Evolutionary conservation across 805 yeast species (phyloP).

Genomic region (Ogataea pignaliae): DNA sequence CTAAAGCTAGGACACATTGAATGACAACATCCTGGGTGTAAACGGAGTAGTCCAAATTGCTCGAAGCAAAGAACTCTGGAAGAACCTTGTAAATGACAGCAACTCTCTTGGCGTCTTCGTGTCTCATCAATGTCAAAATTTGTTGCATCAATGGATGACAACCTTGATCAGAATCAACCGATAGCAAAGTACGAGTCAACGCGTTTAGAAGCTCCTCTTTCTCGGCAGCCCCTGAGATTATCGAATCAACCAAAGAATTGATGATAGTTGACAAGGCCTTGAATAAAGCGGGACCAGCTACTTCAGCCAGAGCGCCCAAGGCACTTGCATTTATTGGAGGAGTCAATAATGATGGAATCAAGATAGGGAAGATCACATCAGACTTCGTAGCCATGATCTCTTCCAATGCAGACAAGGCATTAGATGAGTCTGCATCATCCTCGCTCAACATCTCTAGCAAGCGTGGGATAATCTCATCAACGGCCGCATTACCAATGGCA

Average conservation of each 20-base stretch:
- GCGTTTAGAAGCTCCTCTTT: slow-evolving; percentile 43
- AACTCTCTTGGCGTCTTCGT: slow-evolving; percentile 64
- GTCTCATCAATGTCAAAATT: slow-evolving; percentile 67
- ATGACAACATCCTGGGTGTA: slow-evolving; percentile 74
- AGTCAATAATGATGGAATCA: slow-evolving; percentile 76
- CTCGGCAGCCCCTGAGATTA: slow-evolving; percentile 35
- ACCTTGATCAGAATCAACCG: slow-evolving; percentile 75
- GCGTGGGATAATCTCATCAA: slow-evolving; percentile 85
- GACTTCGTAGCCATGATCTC: slow-evolving; percentile 90
- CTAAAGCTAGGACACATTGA: slow-evolving; percentile 65
- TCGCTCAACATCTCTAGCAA: slow-evolving; percentile 63
- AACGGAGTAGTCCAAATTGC: slow-evolving; percentile 63
- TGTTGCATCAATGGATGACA: slow-evolving; percentile 82
- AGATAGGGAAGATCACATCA: slow-evolving; percentile 88
- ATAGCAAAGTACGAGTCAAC: slow-evolving; percentile 63
- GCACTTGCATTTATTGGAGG: slow-evolving; percentile 91
- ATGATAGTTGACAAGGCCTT: slow-evolving; percentile 69
- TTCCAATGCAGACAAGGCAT: slow-evolving; percentile 81
- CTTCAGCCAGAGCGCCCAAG: slow-evolving; percentile 79
- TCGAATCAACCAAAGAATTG: slow-evolving; percentile 64
- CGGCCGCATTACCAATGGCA: slow-evolving; percentile 75
- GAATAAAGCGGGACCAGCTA: slow-evolving; percentile 80
- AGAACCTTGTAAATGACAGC: slow-evolving; percentile 61
- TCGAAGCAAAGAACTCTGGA: slow-evolving; percentile 63
- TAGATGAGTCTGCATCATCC: slow-evolving; percentile 40